phyloP scores from a whole-genome alignment of 2,329 filamentous ascomycete genomes.

The Pestalotiopsis fici region DNA sequence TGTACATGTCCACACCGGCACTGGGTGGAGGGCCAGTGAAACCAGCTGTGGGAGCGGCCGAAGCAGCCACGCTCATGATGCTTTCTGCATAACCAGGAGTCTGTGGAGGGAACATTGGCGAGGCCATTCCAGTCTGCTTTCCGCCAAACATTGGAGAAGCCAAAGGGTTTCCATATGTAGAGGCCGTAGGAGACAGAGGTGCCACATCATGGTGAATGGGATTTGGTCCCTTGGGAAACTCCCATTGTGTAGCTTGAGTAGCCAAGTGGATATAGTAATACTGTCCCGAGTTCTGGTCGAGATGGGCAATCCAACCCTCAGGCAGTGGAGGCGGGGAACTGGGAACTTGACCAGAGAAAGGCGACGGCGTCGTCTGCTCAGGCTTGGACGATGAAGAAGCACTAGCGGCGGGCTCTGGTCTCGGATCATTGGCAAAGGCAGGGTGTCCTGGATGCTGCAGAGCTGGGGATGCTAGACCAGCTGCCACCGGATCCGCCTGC shows the following conservation, averaged over 20 bases:
- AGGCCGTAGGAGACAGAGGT: constrained; percentile 80
- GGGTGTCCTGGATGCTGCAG: constrained; percentile 72
- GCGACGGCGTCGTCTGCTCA: constrained; percentile 39
- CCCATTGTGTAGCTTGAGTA: constrained; percentile 96
- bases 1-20: constrained; percentile 92
- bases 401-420: constrained; percentile 44
- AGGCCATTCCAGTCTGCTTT: constrained; percentile 69
- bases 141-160: constrained; percentile 65
- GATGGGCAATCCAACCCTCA: constrained; percentile 96
- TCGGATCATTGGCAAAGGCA: constrained; percentile 85
- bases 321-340: constrained; percentile 89
- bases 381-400: constrained; percentile 44
- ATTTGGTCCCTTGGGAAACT: constrained; percentile 94
- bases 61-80: constrained; percentile 77
- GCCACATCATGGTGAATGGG: constrained; percentile 81
- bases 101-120: constrained; percentile 80
- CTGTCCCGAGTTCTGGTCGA: constrained; percentile 93
- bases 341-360: constrained; percentile 54
- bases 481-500: constrained; percentile 23
- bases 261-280: constrained; percentile 99
- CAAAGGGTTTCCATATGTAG: constrained; percentile 74
- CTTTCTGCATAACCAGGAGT: constrained; percentile 84
- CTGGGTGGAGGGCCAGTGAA: constrained; percentile 87
- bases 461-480: constrained; percentile 45
- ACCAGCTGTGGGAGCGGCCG: constrained; percentile 75